These are phyloP conservation scores for Cantharellus cinnabarinus DNA, from an alignment of 768 basidiomycete species.

Conservation along the genomic window DNA sequence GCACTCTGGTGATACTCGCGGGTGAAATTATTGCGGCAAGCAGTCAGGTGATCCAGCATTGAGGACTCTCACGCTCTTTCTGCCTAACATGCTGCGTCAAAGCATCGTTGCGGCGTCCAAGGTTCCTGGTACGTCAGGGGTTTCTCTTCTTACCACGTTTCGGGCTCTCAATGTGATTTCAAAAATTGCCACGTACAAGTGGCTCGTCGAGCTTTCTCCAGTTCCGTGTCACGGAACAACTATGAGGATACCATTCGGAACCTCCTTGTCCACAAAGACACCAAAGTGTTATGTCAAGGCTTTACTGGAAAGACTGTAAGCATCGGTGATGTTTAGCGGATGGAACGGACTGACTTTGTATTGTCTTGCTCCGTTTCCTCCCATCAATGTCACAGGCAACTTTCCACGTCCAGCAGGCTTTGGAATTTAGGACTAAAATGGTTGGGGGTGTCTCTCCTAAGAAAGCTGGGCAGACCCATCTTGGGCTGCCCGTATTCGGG, in stretches of 20 bases:
- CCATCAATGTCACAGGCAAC: conserved; percentile 38
- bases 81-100: no score
- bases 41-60: no score
- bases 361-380: not conserved
- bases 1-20: no score
- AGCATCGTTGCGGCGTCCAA: no score
- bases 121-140: no score
- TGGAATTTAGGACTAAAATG: conserved; percentile 92
- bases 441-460: conserved; percentile 93
- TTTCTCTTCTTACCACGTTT: no score
- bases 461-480: conserved; percentile 89
- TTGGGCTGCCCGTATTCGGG: conserved; percentile 88
- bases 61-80: no score
- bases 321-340: not conserved
- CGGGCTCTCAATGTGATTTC: no score
- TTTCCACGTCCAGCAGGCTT: conserved; percentile 85
- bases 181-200: not conserved
- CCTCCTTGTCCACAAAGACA: conserved; percentile 83
- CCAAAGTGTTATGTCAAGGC: conserved; percentile 79
- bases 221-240: conserved; percentile 46
- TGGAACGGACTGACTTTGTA: not conserved
- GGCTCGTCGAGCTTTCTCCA: conserved; percentile 49
- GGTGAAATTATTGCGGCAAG: no score
- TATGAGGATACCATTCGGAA: conserved; percentile 86
- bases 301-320: conserved; percentile 89